Base-by-base conservation (phyloP, 1,284 basidiomycete genomes). In the Leccinum fallax region DNA sequence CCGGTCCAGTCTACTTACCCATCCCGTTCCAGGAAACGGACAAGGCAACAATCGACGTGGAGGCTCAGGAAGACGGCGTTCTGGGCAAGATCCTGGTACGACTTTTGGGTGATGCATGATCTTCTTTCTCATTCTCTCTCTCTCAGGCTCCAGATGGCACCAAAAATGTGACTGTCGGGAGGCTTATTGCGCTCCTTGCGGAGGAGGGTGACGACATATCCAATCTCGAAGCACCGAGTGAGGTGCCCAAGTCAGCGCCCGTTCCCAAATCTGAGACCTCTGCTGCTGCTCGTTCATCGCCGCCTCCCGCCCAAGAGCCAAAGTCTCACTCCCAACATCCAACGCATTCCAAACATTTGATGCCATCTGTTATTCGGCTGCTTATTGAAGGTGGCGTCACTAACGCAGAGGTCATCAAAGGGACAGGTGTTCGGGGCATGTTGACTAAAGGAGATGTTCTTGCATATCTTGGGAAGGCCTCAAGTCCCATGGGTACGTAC, bases 41-140 rank as follows among this genome's bases (percentile, higher is more conserved):
- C 85, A 98, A 98, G 81, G 97, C 97, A 13, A 97, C 95, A 1
- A 98, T 99, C 72, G 97, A 99, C 72, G 96, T 99, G n/a, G 97
- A 99, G 79, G 95, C 97, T 5, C 95, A 95, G 76, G 96, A 98
- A 49, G 96, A 98, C 69, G 97, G 97, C 66, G 78, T 98, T 15
- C 77, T 99, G 73, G 96, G 92, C 52, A 98, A 95, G 81, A 97
- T 98, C 66, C 65, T 98, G 65, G 94, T 95, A 67, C 63, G 87
- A 77, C 21, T 28, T 19, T 32, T 5, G 36, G 34, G 28, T n/a
- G 28, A 51, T 21, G 28, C 46, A 6, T 21, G 28, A 0, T 5
- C 9, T 1, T 10, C 4, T 46, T 51, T 8, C 48, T 15, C n/a
- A 24, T 16, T 19, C 64, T 53, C 34, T 63, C 34, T 63, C 15